Evolutionary conservation across 2,329 filamentous ascomycete species (phyloP).

Genomic region (Neoscytalidium dimidiatum): DNA sequence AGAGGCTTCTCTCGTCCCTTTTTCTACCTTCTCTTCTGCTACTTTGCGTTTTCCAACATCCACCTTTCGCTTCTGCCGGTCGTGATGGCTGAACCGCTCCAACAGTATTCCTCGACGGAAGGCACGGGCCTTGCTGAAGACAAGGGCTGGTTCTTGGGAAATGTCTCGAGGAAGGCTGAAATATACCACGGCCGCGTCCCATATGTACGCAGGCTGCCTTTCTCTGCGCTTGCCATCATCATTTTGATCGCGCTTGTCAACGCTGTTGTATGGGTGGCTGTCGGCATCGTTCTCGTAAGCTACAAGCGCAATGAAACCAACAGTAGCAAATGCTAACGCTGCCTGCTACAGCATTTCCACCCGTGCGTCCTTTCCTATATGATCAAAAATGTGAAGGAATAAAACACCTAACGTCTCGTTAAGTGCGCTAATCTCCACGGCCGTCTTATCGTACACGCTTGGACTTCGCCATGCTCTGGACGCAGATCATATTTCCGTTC

Average conservation of each 20-base stretch:
- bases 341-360: constrained; percentile 32
- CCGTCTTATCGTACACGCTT: constrained; percentile 82
- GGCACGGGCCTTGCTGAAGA: background rate
- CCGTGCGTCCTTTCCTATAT: constrained; percentile 20
- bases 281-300: constrained; percentile 58
- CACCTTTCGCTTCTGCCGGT: background rate
- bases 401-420: constrained; percentile 20
- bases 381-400: background rate
- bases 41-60: background rate
- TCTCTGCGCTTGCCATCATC: constrained; percentile 60
- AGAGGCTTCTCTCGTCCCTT: background rate
- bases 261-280: constrained; percentile 58
- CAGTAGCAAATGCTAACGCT: background rate
- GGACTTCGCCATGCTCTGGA: constrained; percentile 94
- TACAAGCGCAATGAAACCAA: background rate
- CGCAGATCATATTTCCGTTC: constrained; percentile 80
- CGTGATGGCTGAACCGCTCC: constrained; percentile 5
- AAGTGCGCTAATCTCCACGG: constrained; percentile 71
- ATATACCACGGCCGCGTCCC: constrained; percentile 52
- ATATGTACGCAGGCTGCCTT: constrained; percentile 57
- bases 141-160: constrained; percentile 16
- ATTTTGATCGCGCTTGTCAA: constrained; percentile 56
- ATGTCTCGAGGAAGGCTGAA: constrained; percentile 23
- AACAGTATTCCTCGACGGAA: background rate
- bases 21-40: background rate